Evolutionary conservation across 495 filamentous ascomycete genomes (phyloP), one percentile per base, ranked within the genome.

Genomic region (Cladorrhinum samala): DNA sequence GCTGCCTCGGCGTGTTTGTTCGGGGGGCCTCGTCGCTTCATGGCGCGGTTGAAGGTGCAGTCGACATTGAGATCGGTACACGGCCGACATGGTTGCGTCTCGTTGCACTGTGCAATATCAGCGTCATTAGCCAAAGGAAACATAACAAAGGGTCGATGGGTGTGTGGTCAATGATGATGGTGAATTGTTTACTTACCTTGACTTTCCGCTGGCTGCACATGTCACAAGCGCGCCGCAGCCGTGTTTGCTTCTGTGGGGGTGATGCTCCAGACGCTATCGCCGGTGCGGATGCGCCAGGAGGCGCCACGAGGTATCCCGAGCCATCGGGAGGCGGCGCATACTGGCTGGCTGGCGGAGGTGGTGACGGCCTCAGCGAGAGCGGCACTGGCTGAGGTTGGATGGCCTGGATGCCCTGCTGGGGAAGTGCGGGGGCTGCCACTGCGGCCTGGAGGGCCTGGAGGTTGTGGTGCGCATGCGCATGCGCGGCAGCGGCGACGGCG

Each of bases 151-250:
- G 20, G 19, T 23, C 18, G 38, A 27, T 7, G 37, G n/a, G 52
- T 6, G 20, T 39, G 16, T 19, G 47, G n/a, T n/a, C n/a, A n/a
- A n/a, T n/a, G n/a, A n/a, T n/a, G n/a, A n/a, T n/a, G n/a, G 14
- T 6, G 44, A n/a, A 25, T 24, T 14, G 6, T 37, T n/a, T 30
- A 52, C 65, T n/a, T 65, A 89, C 87, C 81, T 92, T 93, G 23
- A 93, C 87, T 63, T 93, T 93, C 27, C 88, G 83, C 58, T 85
- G 81, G 59, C 85, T 90, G 68, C 88, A 93, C 70, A 85, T 84
- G 67, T 93, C 88, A 66, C 88, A 93, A 18, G 88, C 88, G 63
- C 88, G 87, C 41, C 84, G 82, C 49, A 91, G 72, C 49, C 88
- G 74, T 40, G 77, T 83, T 2, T 49, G 47, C 51, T 67, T 68